Evolutionary conservation across 163 green algal genomes (phyloP).

Genomic region (Botryococcus braunii): DNA sequence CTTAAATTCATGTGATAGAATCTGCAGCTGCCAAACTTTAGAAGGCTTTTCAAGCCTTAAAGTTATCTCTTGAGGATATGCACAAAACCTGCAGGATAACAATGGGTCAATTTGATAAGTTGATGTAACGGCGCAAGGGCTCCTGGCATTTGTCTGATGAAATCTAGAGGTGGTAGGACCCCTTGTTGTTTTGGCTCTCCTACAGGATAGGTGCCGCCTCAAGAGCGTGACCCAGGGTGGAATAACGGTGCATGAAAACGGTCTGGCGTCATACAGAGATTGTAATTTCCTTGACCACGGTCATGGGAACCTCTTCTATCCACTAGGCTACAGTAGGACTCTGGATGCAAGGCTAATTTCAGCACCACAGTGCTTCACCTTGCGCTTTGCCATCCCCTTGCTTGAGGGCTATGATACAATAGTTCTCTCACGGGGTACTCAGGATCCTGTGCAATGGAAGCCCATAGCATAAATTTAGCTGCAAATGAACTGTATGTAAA

Average conservation of each 20-base stretch:
- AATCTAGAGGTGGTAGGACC: too few relatives aligned
- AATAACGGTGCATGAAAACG: too few relatives aligned
- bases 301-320: too few relatives aligned
- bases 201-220: too few relatives aligned
- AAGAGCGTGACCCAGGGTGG: too few relatives aligned
- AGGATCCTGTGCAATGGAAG: conserved; percentile 64
- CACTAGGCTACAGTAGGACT: too few relatives aligned
- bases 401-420: conserved; percentile 65
- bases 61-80: conserved; percentile 77
- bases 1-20: conserved; percentile 93
- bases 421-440: conserved; percentile 75
- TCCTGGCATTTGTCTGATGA: conserved; percentile 1
- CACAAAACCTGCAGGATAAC: conserved; percentile 53
- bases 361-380: too few relatives aligned
- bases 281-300: neutral
- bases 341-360: too few relatives aligned
- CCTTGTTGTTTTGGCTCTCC: too few relatives aligned
- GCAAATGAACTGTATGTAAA: too few relatives aligned
- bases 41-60: conserved; percentile 55
- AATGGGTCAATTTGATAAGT: neutral
- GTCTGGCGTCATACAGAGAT: neutral
- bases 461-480: too few relatives aligned
- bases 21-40: conserved; percentile 79
- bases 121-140: neutral
- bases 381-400: conserved; percentile 70